These are phyloP conservation scores for Lepidium africanum DNA, from an alignment of 345 rosid genomes.

Conservation along the genomic window DNA sequence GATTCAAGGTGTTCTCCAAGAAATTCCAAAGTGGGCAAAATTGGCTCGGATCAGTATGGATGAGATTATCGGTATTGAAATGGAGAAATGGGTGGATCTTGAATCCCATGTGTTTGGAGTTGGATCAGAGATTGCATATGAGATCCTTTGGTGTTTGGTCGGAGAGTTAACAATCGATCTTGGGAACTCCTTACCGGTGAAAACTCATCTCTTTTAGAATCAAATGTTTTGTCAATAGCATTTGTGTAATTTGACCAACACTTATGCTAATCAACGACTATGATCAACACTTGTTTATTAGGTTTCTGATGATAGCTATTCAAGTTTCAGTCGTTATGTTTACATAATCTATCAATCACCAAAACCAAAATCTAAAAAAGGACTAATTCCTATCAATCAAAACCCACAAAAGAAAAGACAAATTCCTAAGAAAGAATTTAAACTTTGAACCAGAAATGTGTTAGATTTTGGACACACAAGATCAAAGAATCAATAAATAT, in stretches of 20 bases:
- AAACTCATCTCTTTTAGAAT: background rate
- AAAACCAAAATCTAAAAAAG: background rate
- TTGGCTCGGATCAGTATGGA: conserved; percentile 41
- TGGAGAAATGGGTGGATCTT: conserved; percentile 70
- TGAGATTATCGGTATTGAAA: conserved; percentile 54
- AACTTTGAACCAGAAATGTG: background rate
- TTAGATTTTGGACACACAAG: background rate
- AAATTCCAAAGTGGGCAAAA: conserved; percentile 53
- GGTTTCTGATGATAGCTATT: background rate
- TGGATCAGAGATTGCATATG: conserved; percentile 48
- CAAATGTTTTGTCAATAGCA: background rate
- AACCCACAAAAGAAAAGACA: background rate
- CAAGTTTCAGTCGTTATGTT: background rate
- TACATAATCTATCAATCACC: background rate
- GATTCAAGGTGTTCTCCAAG: conserved; percentile 48
- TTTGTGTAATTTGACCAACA: background rate
- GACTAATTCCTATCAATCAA: conserved; percentile 1
- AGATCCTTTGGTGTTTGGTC: conserved; percentile 45
- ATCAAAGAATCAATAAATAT: conserved; percentile 19
- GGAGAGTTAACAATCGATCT: conserved; percentile 55
- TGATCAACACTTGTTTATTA: background rate
- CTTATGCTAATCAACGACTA: background rate
- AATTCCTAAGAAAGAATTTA: background rate
- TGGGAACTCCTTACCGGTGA: background rate
- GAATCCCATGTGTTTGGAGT: conserved; percentile 50